phyloP scores from a whole-genome alignment of 108 stramenopile species.

The Skeletonema costatum region DNA sequence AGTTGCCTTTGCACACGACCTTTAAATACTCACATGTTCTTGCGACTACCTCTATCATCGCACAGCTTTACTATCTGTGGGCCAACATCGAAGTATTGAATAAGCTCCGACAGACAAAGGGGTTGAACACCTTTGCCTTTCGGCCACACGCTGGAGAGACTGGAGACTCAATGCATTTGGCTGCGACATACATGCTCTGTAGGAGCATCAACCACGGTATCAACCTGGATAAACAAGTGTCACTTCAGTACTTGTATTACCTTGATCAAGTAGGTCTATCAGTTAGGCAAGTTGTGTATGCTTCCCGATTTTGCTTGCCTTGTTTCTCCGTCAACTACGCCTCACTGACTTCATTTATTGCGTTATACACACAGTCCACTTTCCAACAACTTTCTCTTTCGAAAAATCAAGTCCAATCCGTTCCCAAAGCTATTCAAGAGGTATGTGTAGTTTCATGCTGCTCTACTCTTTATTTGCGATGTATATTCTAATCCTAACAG shows the following conservation, averaged over 20 bases:
- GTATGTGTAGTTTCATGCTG: not conserved
- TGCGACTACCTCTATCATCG: slow-evolving; percentile 2
- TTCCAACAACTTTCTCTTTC: slow-evolving; percentile 98
- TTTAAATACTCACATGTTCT: not conserved
- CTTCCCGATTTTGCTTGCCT: not conserved
- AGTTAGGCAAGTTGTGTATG: not conserved
- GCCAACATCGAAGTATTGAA: slow-evolving; percentile 96
- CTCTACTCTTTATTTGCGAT: not conserved
- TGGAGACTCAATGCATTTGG: slow-evolving; percentile 97
- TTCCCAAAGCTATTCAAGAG: slow-evolving; percentile 88
- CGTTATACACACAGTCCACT: slow-evolving; percentile 89
- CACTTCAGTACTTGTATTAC: slow-evolving; percentile 98
- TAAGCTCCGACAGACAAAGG: slow-evolving; percentile 78
- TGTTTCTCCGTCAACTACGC: not conserved
- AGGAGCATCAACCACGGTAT: slow-evolving; percentile 98
- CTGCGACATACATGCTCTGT: slow-evolving; percentile 94
- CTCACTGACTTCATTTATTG: slow-evolving; percentile 59
- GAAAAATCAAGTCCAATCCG: slow-evolving; percentile 93
- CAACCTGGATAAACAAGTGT: slow-evolving; percentile 91
- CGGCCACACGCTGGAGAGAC: slow-evolving; percentile 98
- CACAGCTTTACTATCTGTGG: slow-evolving; percentile 84
- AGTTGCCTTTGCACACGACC: not conserved
- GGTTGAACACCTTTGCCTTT: slow-evolving; percentile 90
- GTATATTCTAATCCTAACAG: not conserved
- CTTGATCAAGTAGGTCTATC: slow-evolving; percentile 78